Conservation (phyloP, 1,284 basidiomycete genomes). For the Leccinum fuscescens region DNA sequence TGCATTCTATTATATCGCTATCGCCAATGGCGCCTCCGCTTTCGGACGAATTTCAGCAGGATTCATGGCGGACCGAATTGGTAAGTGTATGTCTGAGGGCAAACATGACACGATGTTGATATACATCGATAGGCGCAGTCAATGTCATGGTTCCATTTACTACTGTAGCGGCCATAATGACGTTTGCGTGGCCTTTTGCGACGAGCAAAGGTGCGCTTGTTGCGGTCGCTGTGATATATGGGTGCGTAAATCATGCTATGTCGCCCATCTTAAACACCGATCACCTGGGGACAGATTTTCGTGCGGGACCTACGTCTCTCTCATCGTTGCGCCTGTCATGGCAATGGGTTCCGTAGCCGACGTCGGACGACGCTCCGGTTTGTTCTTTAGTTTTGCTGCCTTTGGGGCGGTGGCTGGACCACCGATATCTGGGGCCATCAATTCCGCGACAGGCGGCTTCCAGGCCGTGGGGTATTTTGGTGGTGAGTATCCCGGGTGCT, state of each 20-base stretch:
- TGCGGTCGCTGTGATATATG: conserved; percentile 43
- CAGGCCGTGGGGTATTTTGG: conserved; percentile 45
- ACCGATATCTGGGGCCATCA: conserved; percentile 51
- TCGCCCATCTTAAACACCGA: background rate
- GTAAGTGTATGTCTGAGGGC: conserved; percentile 26
- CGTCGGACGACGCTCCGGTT: conserved; percentile 58
- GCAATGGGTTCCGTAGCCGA: conserved; percentile 57
- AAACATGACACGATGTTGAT: background rate
- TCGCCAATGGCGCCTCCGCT: conserved; percentile 46
- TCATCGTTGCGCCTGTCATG: conserved; percentile 55
- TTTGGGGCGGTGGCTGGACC: conserved; percentile 47
- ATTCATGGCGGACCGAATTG: conserved; percentile 38
- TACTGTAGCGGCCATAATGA: conserved; percentile 38
- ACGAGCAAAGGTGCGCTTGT: conserved; percentile 34
- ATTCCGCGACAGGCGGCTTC: conserved; percentile 35
- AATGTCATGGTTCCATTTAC: conserved; percentile 46
- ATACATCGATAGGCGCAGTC: conserved; percentile 33
- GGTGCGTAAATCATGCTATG: conserved; percentile 30
- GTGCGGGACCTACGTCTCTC: conserved; percentile 56
- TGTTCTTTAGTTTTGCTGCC: conserved; percentile 52
- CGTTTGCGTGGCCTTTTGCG: conserved; percentile 47
- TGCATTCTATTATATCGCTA: conserved; percentile 46
- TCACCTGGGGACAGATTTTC: conserved; percentile 50
- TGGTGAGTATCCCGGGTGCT: conserved; percentile 35
- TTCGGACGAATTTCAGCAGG: conserved; percentile 44